Percentiles rank a stretch among this genome's conserved stretches.
Evolutionary conservation across 228 moss, liverwort and hornwort species (phyloP).

Genomic region (Sphagnum magellanicum): DNA sequence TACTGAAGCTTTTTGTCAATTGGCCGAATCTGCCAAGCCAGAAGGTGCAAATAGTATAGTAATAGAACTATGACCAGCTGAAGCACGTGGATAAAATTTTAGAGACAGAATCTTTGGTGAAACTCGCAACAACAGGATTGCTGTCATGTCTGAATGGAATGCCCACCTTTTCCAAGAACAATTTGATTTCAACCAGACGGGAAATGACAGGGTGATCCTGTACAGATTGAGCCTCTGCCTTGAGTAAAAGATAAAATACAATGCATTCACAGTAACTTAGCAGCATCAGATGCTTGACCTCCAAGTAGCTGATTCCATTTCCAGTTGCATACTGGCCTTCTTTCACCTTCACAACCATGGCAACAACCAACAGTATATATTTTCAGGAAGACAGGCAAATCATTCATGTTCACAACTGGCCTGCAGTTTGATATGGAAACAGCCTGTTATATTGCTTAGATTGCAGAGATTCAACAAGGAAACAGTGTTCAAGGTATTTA

Average conservation of each 20-base stretch:
- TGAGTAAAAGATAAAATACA: conserved; percentile 39
- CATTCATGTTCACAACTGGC: neutral
- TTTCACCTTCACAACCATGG: conserved; percentile 16
- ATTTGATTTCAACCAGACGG: conserved; percentile 52
- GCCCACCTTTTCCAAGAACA: conserved; percentile 45
- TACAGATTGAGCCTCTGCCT: conserved; percentile 25
- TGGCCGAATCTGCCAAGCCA: conserved; percentile 70
- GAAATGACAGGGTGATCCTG: conserved; percentile 49
- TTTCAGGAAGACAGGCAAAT: neutral
- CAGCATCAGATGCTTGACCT: conserved; percentile 61
- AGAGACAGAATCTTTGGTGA: no score
- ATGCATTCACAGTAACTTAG: conserved; percentile 51
- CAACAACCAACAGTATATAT: neutral
- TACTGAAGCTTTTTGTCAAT: conserved; percentile 86
- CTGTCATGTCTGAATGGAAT: neutral
- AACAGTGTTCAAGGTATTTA: neutral
- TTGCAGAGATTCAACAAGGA: neutral
- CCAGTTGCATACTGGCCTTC: conserved; percentile 25
- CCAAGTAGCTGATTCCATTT: conserved; percentile 51
- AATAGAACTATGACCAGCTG: neutral
- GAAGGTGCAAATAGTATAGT: no score
- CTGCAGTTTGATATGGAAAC: neutral
- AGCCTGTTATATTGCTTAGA: neutral
- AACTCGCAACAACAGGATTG: no score
- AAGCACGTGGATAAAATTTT: neutral